A percentile compares a stretch with the other conserved stretches of the same genome.
Evolutionary conservation across 2,329 filamentous ascomycete genomes (phyloP).

Genomic region (Calonectria hawksworthii): DNA sequence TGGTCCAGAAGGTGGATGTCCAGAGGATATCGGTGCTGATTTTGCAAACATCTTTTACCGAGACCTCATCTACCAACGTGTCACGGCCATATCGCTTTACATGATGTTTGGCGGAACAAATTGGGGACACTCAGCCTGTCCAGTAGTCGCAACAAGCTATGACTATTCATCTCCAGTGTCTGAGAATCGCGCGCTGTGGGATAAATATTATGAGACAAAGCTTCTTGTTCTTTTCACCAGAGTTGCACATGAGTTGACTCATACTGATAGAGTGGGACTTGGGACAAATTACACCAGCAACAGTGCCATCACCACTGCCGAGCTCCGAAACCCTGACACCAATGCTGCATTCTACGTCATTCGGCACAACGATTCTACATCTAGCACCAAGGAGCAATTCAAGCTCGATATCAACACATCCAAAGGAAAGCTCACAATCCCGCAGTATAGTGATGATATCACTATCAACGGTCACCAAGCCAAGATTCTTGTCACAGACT

Average conservation of each 20-base stretch:
- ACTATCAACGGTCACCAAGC: slow-evolving; percentile 72
- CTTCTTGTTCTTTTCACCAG: slow-evolving; percentile 72
- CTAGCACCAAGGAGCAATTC: slow-evolving; percentile 65
- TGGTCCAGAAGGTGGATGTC: slow-evolving; percentile 69
- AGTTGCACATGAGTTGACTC: slow-evolving; percentile 67
- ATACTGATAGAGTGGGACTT: slow-evolving; percentile 63
- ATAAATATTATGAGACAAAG: slow-evolving; percentile 75
- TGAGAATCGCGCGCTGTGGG: slow-evolving; percentile 68
- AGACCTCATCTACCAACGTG: slow-evolving; percentile 71
- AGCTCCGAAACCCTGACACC: slow-evolving; percentile 71
- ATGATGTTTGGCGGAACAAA: slow-evolving; percentile 77
- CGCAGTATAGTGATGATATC: slow-evolving; percentile 62
- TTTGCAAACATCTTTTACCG: slow-evolving; percentile 76
- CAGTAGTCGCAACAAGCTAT: slow-evolving; percentile 72
- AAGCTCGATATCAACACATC: slow-evolving; percentile 70
- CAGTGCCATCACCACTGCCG: slow-evolving; percentile 63
- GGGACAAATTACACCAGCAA: slow-evolving; percentile 56
- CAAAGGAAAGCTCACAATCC: slow-evolving; percentile 66
- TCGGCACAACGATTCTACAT: slow-evolving; percentile 67
- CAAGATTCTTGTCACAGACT: slow-evolving; percentile 74
- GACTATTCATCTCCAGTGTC: slow-evolving; percentile 75
- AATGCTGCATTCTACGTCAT: slow-evolving; percentile 71
- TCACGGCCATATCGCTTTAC: slow-evolving; percentile 73
- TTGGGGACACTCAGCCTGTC: slow-evolving; percentile 71
- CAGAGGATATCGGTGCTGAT: slow-evolving; percentile 66